phyloP scores from a whole-genome alignment of 805 yeast species.

The Yamadazyma laniorum region DNA sequence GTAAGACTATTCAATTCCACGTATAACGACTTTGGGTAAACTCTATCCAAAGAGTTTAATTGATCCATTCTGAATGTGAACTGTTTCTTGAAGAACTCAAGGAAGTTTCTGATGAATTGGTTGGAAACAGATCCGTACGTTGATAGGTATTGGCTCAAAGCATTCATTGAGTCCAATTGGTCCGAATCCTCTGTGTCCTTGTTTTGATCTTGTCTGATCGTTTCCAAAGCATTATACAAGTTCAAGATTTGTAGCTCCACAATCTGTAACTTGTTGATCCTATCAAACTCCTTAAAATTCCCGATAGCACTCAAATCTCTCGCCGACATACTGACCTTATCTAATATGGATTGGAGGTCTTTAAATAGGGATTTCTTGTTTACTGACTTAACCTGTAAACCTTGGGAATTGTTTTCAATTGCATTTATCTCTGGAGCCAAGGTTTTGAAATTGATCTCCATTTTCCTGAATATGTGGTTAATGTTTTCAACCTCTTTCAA shows the following conservation, averaged over 20 bases:
- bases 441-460: slow-evolving; percentile 38
- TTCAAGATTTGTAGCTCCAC: slow-evolving; percentile 57
- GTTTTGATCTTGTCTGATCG: slow-evolving; percentile 43
- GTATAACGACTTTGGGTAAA: slow-evolving; percentile 22
- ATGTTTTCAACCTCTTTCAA: slow-evolving; percentile 37
- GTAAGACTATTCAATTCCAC: slow-evolving; percentile 26
- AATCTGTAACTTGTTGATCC: slow-evolving; percentile 38
- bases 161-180: slow-evolving; percentile 63
- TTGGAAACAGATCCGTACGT: slow-evolving; percentile 56
- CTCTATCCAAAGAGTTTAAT: slow-evolving; percentile 22
- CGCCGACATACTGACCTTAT: slow-evolving; percentile 66
- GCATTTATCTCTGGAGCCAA: slow-evolving; percentile 64
- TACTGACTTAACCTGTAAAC: slow-evolving; percentile 77
- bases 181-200: slow-evolving; percentile 30
- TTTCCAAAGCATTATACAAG: slow-evolving; percentile 62
- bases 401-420: slow-evolving; percentile 74
- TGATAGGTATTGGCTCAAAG: slow-evolving; percentile 62
- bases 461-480: slow-evolving; percentile 34
- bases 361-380: slow-evolving; percentile 75
- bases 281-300: slow-evolving; percentile 48
- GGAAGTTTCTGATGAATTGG: slow-evolving; percentile 49
- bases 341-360: slow-evolving; percentile 65
- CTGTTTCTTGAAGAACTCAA: slow-evolving; percentile 29
- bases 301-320: slow-evolving; percentile 49
- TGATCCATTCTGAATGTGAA: slow-evolving; percentile 36